phyloP scores from a whole-genome alignment of 2,329 filamentous ascomycete species.

The Xylariaceae sp. region DNA sequence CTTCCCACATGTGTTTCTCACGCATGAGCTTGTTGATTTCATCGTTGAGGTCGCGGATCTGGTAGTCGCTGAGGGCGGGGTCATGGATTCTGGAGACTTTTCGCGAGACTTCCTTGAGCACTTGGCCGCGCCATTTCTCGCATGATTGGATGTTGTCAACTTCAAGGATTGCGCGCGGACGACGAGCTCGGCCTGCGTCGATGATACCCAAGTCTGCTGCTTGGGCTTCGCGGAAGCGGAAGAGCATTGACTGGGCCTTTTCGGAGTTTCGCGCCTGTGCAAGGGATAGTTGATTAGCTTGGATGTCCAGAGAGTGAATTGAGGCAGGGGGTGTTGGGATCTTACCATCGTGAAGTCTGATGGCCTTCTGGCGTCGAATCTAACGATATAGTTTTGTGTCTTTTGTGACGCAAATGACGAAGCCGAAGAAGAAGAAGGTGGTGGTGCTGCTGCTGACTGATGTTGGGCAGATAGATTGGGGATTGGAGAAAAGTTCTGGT shows the following conservation, averaged over 20 bases:
- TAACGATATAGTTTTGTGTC: too few relatives aligned
- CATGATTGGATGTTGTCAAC: constrained; percentile 79
- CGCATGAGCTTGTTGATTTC: constrained; percentile 99
- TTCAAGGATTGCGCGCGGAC: constrained; percentile 86
- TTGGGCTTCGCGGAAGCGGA: constrained; percentile 92
- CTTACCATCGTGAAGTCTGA: constrained; percentile 29
- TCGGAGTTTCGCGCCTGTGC: constrained; percentile 87
- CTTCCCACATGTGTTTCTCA: constrained; percentile 99
- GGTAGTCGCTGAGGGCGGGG: constrained; percentile 83
- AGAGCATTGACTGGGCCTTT: constrained; percentile 99
- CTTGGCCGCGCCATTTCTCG: constrained; percentile 98
- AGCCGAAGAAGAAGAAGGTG: neutral
- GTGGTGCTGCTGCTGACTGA: too few relatives aligned
- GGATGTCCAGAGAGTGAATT: neutral
- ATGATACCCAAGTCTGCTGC: constrained; percentile 38
- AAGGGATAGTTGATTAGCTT: constrained; percentile 1
- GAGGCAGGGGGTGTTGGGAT: neutral
- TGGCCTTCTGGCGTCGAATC: too few relatives aligned
- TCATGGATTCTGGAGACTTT: constrained; percentile 98
- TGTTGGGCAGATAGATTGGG: too few relatives aligned
- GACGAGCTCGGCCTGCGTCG: constrained; percentile 82
- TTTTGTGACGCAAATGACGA: too few relatives aligned
- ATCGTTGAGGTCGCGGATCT: constrained; percentile 96
- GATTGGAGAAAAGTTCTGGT: too few relatives aligned
- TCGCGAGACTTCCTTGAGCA: constrained; percentile 93